Conservation (phyloP, 2,329 filamentous ascomycete species). For the Amauroascus verrucosus region DNA sequence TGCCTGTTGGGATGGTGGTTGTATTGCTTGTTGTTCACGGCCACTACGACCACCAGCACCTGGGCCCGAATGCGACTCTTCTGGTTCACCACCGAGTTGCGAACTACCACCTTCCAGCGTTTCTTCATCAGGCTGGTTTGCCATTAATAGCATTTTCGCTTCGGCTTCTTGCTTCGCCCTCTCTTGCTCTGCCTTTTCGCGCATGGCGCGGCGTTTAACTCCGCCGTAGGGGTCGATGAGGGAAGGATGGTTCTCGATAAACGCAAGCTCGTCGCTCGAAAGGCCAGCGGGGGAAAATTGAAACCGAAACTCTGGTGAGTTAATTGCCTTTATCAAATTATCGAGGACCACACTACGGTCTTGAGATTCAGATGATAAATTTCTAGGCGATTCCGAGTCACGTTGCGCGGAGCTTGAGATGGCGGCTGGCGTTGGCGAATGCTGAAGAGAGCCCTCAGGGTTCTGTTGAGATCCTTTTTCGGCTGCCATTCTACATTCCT, state of each 20-base stretch:
- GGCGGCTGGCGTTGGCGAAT: conserved; percentile 21
- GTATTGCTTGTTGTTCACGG: conserved; percentile 56
- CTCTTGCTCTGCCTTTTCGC: conserved; percentile 58
- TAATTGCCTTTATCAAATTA: conserved; percentile 39
- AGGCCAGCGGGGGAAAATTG: conserved; percentile 42
- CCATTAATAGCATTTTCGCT: conserved; percentile 43
- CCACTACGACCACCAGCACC: conserved; percentile 36
- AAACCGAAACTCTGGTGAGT: conserved; percentile 44
- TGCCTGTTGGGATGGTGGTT: conserved; percentile 64
- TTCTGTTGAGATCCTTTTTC: conserved; percentile 24
- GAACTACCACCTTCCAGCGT: conserved; percentile 74
- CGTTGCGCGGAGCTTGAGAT: conserved; percentile 4
- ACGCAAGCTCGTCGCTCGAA: conserved; percentile 40
- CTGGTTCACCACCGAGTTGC: conserved; percentile 84
- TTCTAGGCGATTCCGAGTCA: conserved; percentile 6
- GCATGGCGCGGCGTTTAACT: conserved; percentile 66
- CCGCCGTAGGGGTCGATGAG: conserved; percentile 77
- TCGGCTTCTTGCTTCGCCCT: conserved; percentile 46
- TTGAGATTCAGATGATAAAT: conserved; percentile 18
- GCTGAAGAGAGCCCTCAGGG: conserved; percentile 20
- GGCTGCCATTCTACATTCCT: conserved; percentile 26
- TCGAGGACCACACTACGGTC: conserved; percentile 27
- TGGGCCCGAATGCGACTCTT: conserved; percentile 54
- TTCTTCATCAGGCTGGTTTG: conserved; percentile 53
- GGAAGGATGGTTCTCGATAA: conserved; percentile 55